Base-by-base conservation (phyloP, 2,329 filamentous ascomycete genomes). In the Endothia cerciana region DNA sequence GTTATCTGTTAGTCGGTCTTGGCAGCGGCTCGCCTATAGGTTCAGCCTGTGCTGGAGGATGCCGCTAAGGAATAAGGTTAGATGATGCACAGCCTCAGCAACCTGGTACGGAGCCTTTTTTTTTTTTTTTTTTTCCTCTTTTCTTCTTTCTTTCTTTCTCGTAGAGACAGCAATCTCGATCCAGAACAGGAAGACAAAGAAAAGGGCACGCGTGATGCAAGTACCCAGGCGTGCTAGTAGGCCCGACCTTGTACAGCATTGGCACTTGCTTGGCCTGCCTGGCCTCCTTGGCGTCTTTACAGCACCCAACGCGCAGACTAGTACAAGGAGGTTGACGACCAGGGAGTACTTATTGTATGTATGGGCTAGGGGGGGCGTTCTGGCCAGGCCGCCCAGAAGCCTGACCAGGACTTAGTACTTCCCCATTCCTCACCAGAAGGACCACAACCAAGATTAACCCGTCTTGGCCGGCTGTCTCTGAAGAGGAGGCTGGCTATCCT, bases 231-330 rank as follows among this genome's bases (percentile, higher is more conserved):
- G 33, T 36, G 33, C 33, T 5, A 36, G 33, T 58, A 17, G 15
- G 25, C 11, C 28, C n/a, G 11, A 59, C 28, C n/a, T 43, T 40
- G 28, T 60, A 40, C 57, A 56, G 41, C 47, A 58, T 64, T 66
- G 45, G 57, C 61, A 64, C 33, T 57, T 64, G 57, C 65, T 66
- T 63, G 64, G 64, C 61, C 57, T 63, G 53, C 60, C 64, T 66
- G 64, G 64, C 64, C 41, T 51, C 33, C 45, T 41, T 40, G 63
- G 45, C 45, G 11, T 51, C 43, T 11, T 28, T 65, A 41, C 59
- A n/a, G n/a, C n/a, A n/a, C n/a, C n/a, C n/a, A n/a, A n/a, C n/a
- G n/a, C n/a, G n/a, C n/a, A n/a, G n/a, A n/a, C n/a, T n/a, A n/a
- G n/a, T n/a, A n/a, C n/a, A n/a, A n/a, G n/a, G n/a, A n/a, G n/a